Conservation (phyloP, 1,284 basidiomycete species). For the Cutaneotrichosporon sp. region DNA sequence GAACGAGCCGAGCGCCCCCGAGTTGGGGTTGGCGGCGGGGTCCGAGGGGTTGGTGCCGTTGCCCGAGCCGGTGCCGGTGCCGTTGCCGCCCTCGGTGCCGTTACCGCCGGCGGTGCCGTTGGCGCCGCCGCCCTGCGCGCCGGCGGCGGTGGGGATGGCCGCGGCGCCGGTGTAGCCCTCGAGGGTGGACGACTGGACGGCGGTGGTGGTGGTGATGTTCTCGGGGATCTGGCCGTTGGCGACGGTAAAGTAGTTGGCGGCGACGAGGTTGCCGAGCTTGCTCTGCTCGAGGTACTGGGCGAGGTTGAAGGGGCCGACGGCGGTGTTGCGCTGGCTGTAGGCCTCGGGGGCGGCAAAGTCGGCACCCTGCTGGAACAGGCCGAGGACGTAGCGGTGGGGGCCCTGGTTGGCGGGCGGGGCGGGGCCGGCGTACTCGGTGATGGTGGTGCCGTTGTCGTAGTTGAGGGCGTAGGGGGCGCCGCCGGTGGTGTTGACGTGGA, state of each 20-base stretch:
- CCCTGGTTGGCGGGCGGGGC: slow-evolving; percentile 67
- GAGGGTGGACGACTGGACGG: slow-evolving; percentile 12
- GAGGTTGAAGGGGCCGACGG: slow-evolving; percentile 62
- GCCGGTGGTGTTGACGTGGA: slow-evolving; percentile 62
- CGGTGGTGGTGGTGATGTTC: slow-evolving; percentile 1
- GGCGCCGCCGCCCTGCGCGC: slow-evolving; percentile 12
- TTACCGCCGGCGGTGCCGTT: slow-evolving; percentile 20
- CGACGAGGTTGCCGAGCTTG: slow-evolving; percentile 50
- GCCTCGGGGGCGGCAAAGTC: slow-evolving; percentile 65
- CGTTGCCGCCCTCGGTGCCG: slow-evolving; percentile 23
- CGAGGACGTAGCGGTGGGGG: slow-evolving; percentile 62
- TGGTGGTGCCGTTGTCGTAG: slow-evolving; percentile 27
- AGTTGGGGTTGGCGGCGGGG: slow-evolving; percentile 7
- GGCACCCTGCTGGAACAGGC: slow-evolving; percentile 29
- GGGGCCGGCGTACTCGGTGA: slow-evolving; percentile 71
- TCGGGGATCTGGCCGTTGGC: slow-evolving; percentile 64
- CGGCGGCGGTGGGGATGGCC: slow-evolving; percentile 32
- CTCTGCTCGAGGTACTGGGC: slow-evolving; percentile 41
- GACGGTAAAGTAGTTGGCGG: slow-evolving; percentile 70
- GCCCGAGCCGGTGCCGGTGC: slow-evolving; percentile 11
- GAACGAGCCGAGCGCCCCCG: slow-evolving; percentile 6
- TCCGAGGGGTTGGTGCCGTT: slow-evolving; percentile 5
- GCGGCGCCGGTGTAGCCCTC: slow-evolving; percentile 49
- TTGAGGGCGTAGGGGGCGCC: slow-evolving; percentile 28
- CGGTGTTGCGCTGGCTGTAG: slow-evolving; percentile 60